Evolutionary conservation across 2,329 filamentous ascomycete genomes (phyloP), one percentile per base, ranked within the genome.

Genomic region (Fusarium longipes): DNA sequence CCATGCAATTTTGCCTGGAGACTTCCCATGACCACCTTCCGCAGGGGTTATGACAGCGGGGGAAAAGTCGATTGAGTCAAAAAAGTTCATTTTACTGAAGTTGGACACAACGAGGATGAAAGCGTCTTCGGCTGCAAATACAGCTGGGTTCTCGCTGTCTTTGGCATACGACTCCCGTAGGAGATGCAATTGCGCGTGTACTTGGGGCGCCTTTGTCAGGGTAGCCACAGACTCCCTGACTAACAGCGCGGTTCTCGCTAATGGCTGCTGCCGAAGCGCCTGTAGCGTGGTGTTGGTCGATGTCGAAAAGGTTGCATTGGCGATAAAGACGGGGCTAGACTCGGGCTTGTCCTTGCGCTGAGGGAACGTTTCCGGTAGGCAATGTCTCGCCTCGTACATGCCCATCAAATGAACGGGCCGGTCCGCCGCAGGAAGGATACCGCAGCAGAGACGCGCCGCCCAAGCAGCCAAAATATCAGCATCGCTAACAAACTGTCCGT

Each of bases 341-440:
- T 42, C 53, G 1, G 47, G 53, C 17, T 53, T 57, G 8, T 53
- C 53, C 22, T 53, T 42, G 29, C 36, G 47, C 10, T 57, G 53
- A 9, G 22, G 53, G 11, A 57, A 57, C 1, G 18, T 57, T 8
- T 53, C 29, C 29, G 53, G 47, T 4, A 57, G 7, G 10, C 53
- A 57, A 9, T 57, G 47, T 42, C 53, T 53, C 4, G 36, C 53
- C 36, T 57, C 36, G 7, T 57, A 53, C 53, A 57, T 57, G 12
- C 53, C 47, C 53, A 53, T 57, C 3, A 57, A 7, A 42, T 57
- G 53, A 11, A 57, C 36, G 8, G 36, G 53, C 4, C 30, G 47
- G 12, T 57, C 53, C 12, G 14, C 12, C 12, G 29, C 6, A n/a
- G 53, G 53, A 29, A 53, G 53, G 12, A 57, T 57, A 11, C 35